phyloP scores from a whole-genome alignment of 2,329 filamentous ascomycete genomes.

The Nectriaceae sp. region DNA sequence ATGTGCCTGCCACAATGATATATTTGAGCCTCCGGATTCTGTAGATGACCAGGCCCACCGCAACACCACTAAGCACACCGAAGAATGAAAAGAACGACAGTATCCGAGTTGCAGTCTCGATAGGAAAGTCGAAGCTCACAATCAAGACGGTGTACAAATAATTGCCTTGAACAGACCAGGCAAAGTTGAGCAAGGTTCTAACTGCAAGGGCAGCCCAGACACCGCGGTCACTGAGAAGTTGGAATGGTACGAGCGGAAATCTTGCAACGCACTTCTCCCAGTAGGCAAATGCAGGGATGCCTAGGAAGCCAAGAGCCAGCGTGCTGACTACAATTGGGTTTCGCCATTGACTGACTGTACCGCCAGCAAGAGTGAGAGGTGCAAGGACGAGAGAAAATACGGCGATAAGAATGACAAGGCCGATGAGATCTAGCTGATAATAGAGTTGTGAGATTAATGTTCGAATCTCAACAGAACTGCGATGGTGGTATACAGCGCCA shows the following conservation, averaged over 20 bases:
- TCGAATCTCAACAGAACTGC: too few relatives aligned
- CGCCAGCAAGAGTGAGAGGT: slow-evolving; percentile 57
- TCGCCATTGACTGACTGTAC: slow-evolving; percentile 48
- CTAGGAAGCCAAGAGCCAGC: slow-evolving; percentile 50
- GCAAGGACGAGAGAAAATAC: slow-evolving; percentile 50
- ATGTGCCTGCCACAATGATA: slow-evolving; percentile 59
- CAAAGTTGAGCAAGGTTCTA: slow-evolving; percentile 48
- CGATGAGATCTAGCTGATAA: slow-evolving; percentile 55
- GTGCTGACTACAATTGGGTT: slow-evolving; percentile 53
- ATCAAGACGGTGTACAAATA: slow-evolving; percentile 61
- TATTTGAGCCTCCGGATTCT: slow-evolving; percentile 55
- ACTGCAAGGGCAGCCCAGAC: slow-evolving; percentile 63
- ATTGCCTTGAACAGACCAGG: slow-evolving; percentile 60
- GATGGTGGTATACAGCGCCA: neutral
- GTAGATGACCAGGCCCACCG: slow-evolving; percentile 54
- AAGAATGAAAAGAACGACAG: slow-evolving; percentile 54
- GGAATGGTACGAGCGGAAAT: slow-evolving; percentile 57
- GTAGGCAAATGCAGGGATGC: slow-evolving; percentile 49
- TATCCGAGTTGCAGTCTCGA: slow-evolving; percentile 57
- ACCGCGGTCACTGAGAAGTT: slow-evolving; percentile 58
- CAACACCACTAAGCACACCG: slow-evolving; percentile 55
- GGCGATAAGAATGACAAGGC: slow-evolving; percentile 47
- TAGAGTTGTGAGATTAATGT: slow-evolving; percentile 49
- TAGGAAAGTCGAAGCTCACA: slow-evolving; percentile 58
- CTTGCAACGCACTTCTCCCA: slow-evolving; percentile 56